phyloP scores from a whole-genome alignment of 495 filamentous ascomycete genomes.

The Talaromyces liani region DNA sequence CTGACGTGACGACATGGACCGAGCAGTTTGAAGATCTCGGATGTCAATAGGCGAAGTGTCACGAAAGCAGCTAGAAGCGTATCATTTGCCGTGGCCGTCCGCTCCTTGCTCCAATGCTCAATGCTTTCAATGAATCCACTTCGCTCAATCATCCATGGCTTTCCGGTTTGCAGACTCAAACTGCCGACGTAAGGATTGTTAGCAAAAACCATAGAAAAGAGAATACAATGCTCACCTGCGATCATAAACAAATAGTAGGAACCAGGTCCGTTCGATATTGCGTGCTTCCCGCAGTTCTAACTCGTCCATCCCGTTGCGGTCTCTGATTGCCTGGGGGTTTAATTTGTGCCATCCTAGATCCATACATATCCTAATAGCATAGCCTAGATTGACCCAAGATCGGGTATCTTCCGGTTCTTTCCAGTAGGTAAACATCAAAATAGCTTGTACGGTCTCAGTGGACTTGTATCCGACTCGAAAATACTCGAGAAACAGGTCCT shows the following conservation, averaged over 20 bases:
- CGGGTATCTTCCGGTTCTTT: slow-evolving; percentile 20
- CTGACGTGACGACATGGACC: background rate
- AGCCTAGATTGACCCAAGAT: slow-evolving; percentile 17
- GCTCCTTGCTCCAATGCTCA: slow-evolving; percentile 13
- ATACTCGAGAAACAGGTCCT: slow-evolving; percentile 13
- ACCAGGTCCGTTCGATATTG: slow-evolving; percentile 18
- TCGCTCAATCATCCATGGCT: slow-evolving; percentile 22
- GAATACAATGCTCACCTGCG: slow-evolving; percentile 12
- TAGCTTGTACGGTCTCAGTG: slow-evolving; percentile 14
- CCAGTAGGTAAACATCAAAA: slow-evolving; percentile 19
- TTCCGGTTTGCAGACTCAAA: slow-evolving; percentile 18
- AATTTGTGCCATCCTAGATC: slow-evolving; percentile 19
- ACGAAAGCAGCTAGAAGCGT: slow-evolving; percentile 16
- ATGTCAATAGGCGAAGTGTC: slow-evolving; percentile 14
- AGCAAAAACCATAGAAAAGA: background rate
- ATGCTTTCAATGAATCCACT: slow-evolving; percentile 13
- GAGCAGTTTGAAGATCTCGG: slow-evolving; percentile 12
- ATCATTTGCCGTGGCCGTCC: slow-evolving; percentile 11
- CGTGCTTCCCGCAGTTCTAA: slow-evolving; percentile 10
- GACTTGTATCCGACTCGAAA: slow-evolving; percentile 15
- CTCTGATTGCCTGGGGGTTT: background rate
- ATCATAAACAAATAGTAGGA: slow-evolving; percentile 21
- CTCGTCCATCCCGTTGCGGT: slow-evolving; percentile 3
- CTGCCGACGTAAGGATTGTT: slow-evolving; percentile 5
- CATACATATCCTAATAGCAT: slow-evolving; percentile 18